Conservation (phyloP, 345 rosid genomes). For the Laguncularia racemosa region DNA sequence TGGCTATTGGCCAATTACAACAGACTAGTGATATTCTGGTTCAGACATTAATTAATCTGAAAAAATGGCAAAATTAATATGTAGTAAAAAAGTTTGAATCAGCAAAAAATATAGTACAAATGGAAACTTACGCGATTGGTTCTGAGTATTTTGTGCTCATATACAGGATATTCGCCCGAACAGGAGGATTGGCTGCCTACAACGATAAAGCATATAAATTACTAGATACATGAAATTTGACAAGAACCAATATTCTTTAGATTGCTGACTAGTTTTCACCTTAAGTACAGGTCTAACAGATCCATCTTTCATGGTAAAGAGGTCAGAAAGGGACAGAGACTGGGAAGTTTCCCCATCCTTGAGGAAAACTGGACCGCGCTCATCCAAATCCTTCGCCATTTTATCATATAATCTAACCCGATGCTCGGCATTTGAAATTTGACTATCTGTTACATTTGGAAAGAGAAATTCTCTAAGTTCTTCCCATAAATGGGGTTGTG, state of each 20-base stretch:
- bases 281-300: conserved; percentile 54
- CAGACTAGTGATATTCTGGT: too few relatives aligned
- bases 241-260: neutral
- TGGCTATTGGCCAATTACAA: too few relatives aligned
- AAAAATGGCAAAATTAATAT: neutral
- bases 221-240: neutral
- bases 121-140: conserved; percentile 66
- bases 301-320: conserved; percentile 65
- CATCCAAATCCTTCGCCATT: conserved; percentile 77
- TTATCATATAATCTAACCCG: conserved; percentile 60
- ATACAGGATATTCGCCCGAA: conserved; percentile 79
- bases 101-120: conserved; percentile 9
- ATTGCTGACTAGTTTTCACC: conserved; percentile 23
- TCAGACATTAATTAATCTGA: neutral
- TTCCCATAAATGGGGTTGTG: too few relatives aligned
- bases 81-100: neutral
- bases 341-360: conserved; percentile 88
- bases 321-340: conserved; percentile 70
- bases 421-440: conserved; percentile 30
- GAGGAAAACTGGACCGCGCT: conserved; percentile 61
- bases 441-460: conserved; percentile 27
- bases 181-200: conserved; percentile 85
- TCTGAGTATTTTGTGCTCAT: conserved; percentile 56
- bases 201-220: conserved; percentile 3
- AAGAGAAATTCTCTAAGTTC: too few relatives aligned